These are phyloP conservation scores for Globisporangium iwayamae DNA, from an alignment of 352 stramenopile genomes.

Conservation along the genomic window DNA sequence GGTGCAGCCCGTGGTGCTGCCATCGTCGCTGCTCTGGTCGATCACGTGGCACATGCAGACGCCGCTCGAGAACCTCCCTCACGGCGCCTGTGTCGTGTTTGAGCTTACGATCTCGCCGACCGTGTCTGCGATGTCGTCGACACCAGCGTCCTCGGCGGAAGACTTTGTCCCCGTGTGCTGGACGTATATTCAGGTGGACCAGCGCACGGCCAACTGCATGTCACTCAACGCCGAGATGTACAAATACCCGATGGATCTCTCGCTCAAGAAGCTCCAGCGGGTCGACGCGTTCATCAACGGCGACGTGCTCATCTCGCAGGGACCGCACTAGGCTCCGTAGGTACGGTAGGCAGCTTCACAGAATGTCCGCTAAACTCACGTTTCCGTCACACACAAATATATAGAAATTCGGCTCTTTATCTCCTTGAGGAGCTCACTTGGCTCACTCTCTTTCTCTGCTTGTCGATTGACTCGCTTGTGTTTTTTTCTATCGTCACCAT, in stretches of 20 bases:
- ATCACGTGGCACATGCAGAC: constrained; percentile 94
- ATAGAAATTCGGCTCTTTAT: constrained; percentile 9
- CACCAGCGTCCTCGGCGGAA: constrained; percentile 28
- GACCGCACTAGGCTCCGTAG: constrained; percentile 23
- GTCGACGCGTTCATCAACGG: constrained; percentile 75
- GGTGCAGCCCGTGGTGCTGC: constrained; percentile 51
- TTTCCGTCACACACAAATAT: constrained; percentile 7
- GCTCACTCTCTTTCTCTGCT: constrained; percentile 1
- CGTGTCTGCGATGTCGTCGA: constrained; percentile 15
- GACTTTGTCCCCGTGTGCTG: constrained; percentile 71
- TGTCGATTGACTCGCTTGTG: neutral
- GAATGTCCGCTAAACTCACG: neutral
- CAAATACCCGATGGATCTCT: constrained; percentile 73
- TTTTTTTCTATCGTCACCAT: neutral
- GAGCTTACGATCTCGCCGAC: constrained; percentile 53
- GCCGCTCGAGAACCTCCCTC: constrained; percentile 87
- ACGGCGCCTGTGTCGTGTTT: constrained; percentile 66
- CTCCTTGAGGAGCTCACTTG: neutral
- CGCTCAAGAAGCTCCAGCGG: constrained; percentile 65
- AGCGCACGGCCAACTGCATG: constrained; percentile 70
- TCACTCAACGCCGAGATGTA: constrained; percentile 79
- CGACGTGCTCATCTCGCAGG: constrained; percentile 69
- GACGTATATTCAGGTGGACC: constrained; percentile 81
- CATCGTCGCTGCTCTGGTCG: constrained; percentile 68
- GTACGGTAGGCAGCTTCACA: neutral